Percentiles rank a stretch among this genome's conserved stretches.
phyloP scores from a whole-genome alignment of 2,329 filamentous ascomycete genomes.

The Fonsecaea nubica region DNA sequence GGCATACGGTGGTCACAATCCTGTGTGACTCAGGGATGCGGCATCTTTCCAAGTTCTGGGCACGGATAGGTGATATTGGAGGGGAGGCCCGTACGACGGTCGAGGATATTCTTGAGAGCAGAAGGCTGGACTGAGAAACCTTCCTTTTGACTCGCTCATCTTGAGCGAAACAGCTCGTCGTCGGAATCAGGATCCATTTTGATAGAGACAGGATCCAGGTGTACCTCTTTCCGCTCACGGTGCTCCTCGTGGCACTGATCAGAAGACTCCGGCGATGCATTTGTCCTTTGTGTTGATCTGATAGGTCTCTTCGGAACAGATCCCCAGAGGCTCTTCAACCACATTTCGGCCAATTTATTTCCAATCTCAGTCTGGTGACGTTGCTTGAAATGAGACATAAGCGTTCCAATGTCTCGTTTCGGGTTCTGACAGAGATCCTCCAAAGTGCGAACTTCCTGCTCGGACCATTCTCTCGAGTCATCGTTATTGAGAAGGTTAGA shows the following conservation, averaged over 20 bases:
- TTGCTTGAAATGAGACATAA: slow-evolving; percentile 23
- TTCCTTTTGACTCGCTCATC: slow-evolving; percentile 4
- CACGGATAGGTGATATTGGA: slow-evolving; percentile 55
- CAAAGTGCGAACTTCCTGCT: slow-evolving; percentile 27
- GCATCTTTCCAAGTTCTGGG: slow-evolving; percentile 61
- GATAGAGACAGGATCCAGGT: slow-evolving; percentile 13
- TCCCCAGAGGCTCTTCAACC: slow-evolving; percentile 22
- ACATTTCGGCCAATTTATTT: slow-evolving; percentile 37
- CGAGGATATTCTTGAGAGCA: slow-evolving; percentile 53
- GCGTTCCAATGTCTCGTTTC: slow-evolving; percentile 20
- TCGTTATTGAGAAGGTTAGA: slow-evolving; percentile 1
- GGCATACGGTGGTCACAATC: slow-evolving; percentile 57
- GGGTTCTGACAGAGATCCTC: slow-evolving; percentile 27
- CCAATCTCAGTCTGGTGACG: slow-evolving; percentile 31
- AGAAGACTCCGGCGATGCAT: not conserved
- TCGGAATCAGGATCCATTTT: slow-evolving; percentile 28
- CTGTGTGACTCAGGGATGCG: slow-evolving; percentile 59
- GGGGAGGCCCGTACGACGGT: slow-evolving; percentile 54
- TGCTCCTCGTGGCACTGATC: not conserved
- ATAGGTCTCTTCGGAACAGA: not conserved
- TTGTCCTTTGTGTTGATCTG: not conserved
- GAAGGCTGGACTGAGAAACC: slow-evolving; percentile 42
- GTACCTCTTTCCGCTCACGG: not conserved
- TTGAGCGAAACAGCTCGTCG: slow-evolving; percentile 26
- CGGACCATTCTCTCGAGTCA: slow-evolving; percentile 28